Percentiles rank a stretch among this genome's conserved stretches.
phyloP scores from a whole-genome alignment of 2,329 filamentous ascomycete genomes.

The Cercospora sp. region DNA sequence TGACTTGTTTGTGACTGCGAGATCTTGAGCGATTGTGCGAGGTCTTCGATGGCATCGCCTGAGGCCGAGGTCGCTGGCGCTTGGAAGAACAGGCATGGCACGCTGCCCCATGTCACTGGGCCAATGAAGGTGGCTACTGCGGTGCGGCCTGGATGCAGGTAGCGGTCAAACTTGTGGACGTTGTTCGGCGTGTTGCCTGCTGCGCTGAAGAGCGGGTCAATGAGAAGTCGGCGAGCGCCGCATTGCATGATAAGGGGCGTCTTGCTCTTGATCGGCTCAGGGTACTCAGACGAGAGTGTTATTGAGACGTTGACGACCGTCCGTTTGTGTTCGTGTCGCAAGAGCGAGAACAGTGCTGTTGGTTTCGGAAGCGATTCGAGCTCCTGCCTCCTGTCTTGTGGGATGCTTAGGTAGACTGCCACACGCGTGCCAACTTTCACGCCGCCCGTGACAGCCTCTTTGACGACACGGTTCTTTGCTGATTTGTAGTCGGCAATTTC shows the following conservation, averaged over 20 bases:
- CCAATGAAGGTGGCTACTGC: slow-evolving; percentile 88
- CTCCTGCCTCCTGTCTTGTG: slow-evolving; percentile 45
- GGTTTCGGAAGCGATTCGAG: slow-evolving; percentile 61
- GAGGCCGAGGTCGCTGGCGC: slow-evolving; percentile 45
- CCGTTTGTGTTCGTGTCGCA: slow-evolving; percentile 93
- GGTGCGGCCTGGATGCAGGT: slow-evolving; percentile 84
- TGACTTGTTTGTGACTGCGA: not conserved
- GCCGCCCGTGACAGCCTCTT: slow-evolving; percentile 86
- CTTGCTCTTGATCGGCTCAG: slow-evolving; percentile 81
- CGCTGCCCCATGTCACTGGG: slow-evolving; percentile 88
- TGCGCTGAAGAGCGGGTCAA: slow-evolving; percentile 89
- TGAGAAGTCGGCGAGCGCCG: slow-evolving; percentile 79
- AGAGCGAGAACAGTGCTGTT: slow-evolving; percentile 76
- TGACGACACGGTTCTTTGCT: slow-evolving; percentile 71
- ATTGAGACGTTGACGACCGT: slow-evolving; percentile 88
- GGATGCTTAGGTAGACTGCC: slow-evolving; percentile 68
- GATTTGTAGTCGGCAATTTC: slow-evolving; percentile 88
- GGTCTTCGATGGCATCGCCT: slow-evolving; percentile 48
- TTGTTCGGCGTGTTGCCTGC: slow-evolving; percentile 91
- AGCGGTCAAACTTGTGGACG: slow-evolving; percentile 95
- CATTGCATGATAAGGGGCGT: slow-evolving; percentile 89
- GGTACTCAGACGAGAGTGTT: slow-evolving; percentile 75
- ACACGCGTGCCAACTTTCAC: slow-evolving; percentile 82
- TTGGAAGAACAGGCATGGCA: slow-evolving; percentile 87
- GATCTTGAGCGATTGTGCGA: slow-evolving; percentile 35